A percentile compares a stretch with the other conserved stretches of the same genome.
Evolutionary conservation across 2,329 filamentous ascomycete species (phyloP).

Genomic region (Ascomycota sp.): DNA sequence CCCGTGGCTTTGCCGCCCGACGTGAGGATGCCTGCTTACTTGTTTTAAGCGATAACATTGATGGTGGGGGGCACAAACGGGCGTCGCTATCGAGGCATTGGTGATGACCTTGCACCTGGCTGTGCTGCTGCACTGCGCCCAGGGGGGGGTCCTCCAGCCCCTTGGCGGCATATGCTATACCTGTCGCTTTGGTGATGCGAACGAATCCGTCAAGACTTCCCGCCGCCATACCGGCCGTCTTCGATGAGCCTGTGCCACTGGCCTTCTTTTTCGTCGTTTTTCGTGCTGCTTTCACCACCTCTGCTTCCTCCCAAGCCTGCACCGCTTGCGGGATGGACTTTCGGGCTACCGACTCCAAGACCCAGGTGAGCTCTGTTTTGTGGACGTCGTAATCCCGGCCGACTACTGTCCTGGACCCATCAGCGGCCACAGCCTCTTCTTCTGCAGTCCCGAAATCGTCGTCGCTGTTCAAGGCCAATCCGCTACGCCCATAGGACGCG

Average conservation of each 20-base stretch:
- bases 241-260: constrained; percentile 3
- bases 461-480: constrained; percentile 40
- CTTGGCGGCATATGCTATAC: not conserved
- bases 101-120: no score
- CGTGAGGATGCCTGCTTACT: constrained; percentile 15
- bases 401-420: constrained; percentile 1
- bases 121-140: no score
- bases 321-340: constrained; percentile 7
- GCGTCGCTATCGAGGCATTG: no score
- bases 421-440: constrained; percentile 7
- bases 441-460: constrained; percentile 32
- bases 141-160: not conserved
- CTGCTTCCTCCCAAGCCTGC: constrained; percentile 8
- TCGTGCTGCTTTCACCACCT: constrained; percentile 5
- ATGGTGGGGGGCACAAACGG: not conserved
- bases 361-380: constrained; percentile 28
- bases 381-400: constrained; percentile 39
- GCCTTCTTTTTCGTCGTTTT: constrained; percentile 8
- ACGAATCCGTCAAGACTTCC: constrained; percentile 20
- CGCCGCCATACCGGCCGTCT: constrained; percentile 4
- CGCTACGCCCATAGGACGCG: constrained; percentile 25
- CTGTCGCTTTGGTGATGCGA: constrained; percentile 15
- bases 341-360: constrained; percentile 14
- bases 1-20: constrained; percentile 6
- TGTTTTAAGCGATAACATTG: constrained; percentile 1